These are phyloP conservation scores for Salix suchowensis DNA, from an alignment of 345 rosid genomes.

Conservation along the genomic window DNA sequence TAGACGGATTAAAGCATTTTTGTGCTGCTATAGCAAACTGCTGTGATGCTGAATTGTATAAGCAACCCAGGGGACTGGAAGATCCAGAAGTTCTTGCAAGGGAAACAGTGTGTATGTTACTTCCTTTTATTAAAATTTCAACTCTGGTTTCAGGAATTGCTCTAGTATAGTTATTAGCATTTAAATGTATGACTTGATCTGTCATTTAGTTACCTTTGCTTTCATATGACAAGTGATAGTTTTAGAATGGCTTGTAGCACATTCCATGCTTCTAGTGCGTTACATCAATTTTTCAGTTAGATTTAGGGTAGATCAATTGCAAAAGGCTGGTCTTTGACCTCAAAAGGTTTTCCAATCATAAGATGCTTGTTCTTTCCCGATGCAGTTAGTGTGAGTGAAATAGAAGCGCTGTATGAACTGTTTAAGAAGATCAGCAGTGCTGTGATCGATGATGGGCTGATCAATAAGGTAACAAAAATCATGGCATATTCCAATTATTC, in stretches of 20 bases:
- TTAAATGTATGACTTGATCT: not conserved
- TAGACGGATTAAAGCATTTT: conserved; percentile 19
- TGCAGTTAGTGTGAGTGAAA: conserved; percentile 31
- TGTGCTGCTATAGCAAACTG: conserved; percentile 15
- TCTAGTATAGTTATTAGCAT: not conserved
- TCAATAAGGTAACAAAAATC: conserved; percentile 15
- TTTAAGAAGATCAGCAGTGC: conserved; percentile 31
- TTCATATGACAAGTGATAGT: not conserved
- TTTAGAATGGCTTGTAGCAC: not conserved
- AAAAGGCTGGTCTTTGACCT: not conserved
- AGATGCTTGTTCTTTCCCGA: not conserved
- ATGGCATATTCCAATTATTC: not conserved
- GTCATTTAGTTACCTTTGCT: not conserved
- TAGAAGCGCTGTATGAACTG: conserved; percentile 24
- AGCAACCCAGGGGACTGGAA: conserved; percentile 15
- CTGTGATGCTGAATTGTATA: conserved; percentile 20
- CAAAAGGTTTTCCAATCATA: not conserved
- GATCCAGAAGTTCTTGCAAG: conserved; percentile 23
- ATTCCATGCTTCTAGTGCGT: not conserved
- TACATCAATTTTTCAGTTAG: not conserved
- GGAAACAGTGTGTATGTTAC: conserved; percentile 24
- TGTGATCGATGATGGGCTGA: conserved; percentile 26
- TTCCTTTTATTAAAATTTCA: conserved; percentile 1
- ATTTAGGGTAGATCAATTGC: not conserved
- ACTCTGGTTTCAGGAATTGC: conserved; percentile 9